Evolutionary conservation across 2,329 filamentous ascomycete genomes (phyloP).

Genomic region (Ascomycota sp.): DNA sequence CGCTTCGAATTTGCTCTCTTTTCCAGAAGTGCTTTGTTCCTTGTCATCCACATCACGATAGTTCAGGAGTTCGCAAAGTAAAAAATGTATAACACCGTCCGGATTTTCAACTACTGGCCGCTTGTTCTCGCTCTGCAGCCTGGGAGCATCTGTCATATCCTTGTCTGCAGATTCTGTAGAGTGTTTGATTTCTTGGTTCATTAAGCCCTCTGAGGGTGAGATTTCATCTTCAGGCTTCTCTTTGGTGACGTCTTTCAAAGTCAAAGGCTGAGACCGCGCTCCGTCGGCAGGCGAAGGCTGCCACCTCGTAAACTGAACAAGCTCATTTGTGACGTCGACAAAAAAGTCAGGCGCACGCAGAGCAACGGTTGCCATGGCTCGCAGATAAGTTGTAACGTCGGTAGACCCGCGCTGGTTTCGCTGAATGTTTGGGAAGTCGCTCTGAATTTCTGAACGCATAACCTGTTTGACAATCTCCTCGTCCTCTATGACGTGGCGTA

Average conservation of each 20-base stretch:
- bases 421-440: conserved; percentile 43
- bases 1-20: conserved; percentile 19
- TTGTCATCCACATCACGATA: conserved; percentile 88
- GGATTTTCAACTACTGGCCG: conserved; percentile 75
- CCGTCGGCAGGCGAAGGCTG: conserved; percentile 14
- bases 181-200: conserved; percentile 29
- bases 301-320: conserved; percentile 53
- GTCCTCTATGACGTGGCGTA: conserved; percentile 88
- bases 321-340: conserved; percentile 69
- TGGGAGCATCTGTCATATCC: conserved; percentile 43
- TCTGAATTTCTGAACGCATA: conserved; percentile 73
- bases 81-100: conserved; percentile 86
- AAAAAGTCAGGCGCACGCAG: conserved; percentile 72
- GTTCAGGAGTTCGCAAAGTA: conserved; percentile 77
- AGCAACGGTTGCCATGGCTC: conserved; percentile 58
- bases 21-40: conserved; percentile 27
- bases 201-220: conserved; percentile 3
- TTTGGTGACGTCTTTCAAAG: conserved; percentile 18
- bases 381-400: conserved; percentile 55
- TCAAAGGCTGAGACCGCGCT: conserved; percentile 14
- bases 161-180: conserved; percentile 39
- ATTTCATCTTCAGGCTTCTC: conserved; percentile 3
- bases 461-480: conserved; percentile 78
- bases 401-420: conserved; percentile 29
- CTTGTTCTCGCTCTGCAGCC: conserved; percentile 47